A percentile compares a stretch with the other conserved stretches of the same genome.
These are phyloP conservation scores for Fusarium nisikadoi DNA, from an alignment of 2,329 filamentous ascomycete species.

Conservation along the genomic window DNA sequence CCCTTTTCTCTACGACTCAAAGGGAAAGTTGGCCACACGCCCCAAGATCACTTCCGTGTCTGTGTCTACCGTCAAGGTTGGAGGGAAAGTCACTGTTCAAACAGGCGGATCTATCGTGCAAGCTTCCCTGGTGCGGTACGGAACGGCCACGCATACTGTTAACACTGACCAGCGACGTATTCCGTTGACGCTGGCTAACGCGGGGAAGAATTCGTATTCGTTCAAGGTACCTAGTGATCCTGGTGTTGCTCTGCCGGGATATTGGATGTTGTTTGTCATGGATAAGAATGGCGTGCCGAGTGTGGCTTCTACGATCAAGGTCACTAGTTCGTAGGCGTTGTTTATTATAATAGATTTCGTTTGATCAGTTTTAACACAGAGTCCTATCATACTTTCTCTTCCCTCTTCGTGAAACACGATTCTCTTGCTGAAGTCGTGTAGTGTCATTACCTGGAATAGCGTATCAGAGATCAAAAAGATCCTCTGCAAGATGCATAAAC, in stretches of 20 bases:
- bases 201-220: conserved; percentile 16
- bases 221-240: conserved; percentile 27
- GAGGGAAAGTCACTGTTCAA: conserved; percentile 7
- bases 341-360: background rate
- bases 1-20: conserved; percentile 15
- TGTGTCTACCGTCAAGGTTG: background rate
- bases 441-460: background rate
- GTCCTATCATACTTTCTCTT: accelerated
- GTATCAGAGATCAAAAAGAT: no score
- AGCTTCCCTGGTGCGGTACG: conserved; percentile 27
- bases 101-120: background rate
- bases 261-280: conserved; percentile 40
- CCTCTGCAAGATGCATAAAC: no score
- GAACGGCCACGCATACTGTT: conserved; percentile 29
- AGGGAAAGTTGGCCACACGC: conserved; percentile 18
- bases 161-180: conserved; percentile 34
- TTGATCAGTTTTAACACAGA: background rate
- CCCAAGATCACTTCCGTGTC: conserved; percentile 23
- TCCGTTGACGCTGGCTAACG: background rate
- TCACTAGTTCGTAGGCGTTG: background rate
- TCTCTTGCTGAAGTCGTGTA: background rate
- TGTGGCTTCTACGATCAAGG: conserved; percentile 25
- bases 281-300: conserved; percentile 30
- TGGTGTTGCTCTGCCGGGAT: conserved; percentile 32
- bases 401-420: background rate